These are phyloP conservation scores for Petunia hybrid DNA, from an alignment of 305 asterid species.

Conservation along the genomic window DNA sequence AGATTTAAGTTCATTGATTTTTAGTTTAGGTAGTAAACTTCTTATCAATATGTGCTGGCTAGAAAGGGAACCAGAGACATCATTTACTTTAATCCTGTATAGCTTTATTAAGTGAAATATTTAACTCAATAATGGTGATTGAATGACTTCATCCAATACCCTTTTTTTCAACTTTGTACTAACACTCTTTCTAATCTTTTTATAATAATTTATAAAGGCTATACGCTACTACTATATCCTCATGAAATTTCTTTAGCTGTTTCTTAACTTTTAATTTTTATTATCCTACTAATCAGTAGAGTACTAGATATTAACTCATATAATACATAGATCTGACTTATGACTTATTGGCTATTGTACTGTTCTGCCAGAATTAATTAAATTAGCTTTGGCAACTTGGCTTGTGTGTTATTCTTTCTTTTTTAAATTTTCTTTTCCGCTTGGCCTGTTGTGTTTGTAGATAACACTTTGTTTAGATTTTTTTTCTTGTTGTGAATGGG, in stretches of 20 bases:
- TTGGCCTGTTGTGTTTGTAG: neutral
- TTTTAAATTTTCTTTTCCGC: neutral
- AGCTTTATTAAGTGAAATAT: neutral
- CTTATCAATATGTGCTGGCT: too few relatives aligned
- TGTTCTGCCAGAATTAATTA: neutral
- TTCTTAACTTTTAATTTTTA: too few relatives aligned
- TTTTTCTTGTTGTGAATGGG: neutral
- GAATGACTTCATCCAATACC: conserved; percentile 16
- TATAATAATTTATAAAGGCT: too few relatives aligned
- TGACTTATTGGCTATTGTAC: neutral
- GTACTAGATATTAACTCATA: too few relatives aligned
- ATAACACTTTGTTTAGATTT: neutral
- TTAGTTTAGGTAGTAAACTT: neutral
- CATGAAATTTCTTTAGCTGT: neutral
- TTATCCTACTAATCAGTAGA: too few relatives aligned
- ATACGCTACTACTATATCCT: neutral
- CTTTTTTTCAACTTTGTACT: neutral
- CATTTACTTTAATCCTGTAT: neutral
- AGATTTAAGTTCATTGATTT: neutral
- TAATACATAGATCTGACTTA: too few relatives aligned
- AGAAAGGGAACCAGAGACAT: neutral
- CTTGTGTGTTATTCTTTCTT: neutral
- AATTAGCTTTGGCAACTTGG: neutral
- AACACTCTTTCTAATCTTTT: neutral
- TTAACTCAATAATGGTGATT: conserved; percentile 15